Conservation (phyloP, 495 filamentous ascomycete species). For the Aspergillus nanangensis region DNA sequence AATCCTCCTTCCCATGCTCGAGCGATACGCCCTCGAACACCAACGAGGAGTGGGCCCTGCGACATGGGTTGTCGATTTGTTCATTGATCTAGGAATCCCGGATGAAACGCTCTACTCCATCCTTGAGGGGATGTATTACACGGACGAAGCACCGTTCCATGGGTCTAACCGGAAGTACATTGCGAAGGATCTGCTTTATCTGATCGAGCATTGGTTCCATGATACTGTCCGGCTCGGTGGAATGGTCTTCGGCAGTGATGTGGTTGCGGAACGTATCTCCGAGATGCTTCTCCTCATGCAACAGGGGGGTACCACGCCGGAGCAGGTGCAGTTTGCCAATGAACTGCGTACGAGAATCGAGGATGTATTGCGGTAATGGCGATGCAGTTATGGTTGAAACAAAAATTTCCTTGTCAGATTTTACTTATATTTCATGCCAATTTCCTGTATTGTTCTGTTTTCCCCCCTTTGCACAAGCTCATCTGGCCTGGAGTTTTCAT, state of each 20-base stretch:
- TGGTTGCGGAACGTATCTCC: conserved; percentile 39
- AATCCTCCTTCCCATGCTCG: conserved; percentile 65
- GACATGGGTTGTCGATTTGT: conserved; percentile 78
- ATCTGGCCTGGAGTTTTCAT: no score
- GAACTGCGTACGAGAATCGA: conserved; percentile 42
- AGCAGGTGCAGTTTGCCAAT: conserved; percentile 27
- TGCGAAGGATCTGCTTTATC: conserved; percentile 58
- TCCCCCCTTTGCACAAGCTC: no score
- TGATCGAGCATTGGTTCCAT: conserved; percentile 58
- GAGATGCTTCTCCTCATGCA: conserved; percentile 44
- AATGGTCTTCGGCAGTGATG: conserved; percentile 49
- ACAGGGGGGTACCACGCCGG: conserved; percentile 29
- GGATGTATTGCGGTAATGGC: conserved; percentile 35
- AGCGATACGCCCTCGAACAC: conserved; percentile 69
- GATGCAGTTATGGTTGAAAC: conserved; percentile 3
- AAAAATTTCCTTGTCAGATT: no score
- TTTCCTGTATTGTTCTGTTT: not conserved
- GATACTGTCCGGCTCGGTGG: conserved; percentile 52
- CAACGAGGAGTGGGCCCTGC: conserved; percentile 61
- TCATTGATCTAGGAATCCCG: conserved; percentile 70
- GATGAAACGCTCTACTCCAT: conserved; percentile 70
- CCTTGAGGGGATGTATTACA: conserved; percentile 79
- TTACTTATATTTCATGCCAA: no score
- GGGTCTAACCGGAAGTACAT: conserved; percentile 57
- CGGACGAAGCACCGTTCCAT: conserved; percentile 78